Percentiles rank a stretch among this genome's conserved stretches.
phyloP scores from a whole-genome alignment of 805 yeast species.

The Cephaloascus albidus region DNA sequence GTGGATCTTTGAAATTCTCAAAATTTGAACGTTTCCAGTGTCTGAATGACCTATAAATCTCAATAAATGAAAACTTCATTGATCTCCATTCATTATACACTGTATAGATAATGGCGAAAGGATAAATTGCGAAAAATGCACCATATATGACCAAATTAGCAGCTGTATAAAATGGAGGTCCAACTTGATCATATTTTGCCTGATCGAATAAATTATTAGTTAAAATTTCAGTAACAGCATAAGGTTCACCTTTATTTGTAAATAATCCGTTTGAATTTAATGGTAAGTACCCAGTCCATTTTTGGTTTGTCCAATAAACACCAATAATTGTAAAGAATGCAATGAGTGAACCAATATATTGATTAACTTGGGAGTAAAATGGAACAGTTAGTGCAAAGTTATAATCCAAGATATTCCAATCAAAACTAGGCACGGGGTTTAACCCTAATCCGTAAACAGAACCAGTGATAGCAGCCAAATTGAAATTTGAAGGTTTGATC shows the following conservation, averaged over 20 bases:
- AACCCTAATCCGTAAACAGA: constrained; percentile 16
- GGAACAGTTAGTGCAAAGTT: constrained; percentile 15
- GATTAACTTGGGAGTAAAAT: constrained; percentile 8
- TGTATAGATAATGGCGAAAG: constrained; percentile 44
- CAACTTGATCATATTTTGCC: constrained; percentile 21
- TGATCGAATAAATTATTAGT: constrained; percentile 25
- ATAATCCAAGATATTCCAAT: constrained; percentile 18
- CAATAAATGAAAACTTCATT: constrained; percentile 25
- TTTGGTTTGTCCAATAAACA: constrained; percentile 34
- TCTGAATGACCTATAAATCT: constrained; percentile 19
- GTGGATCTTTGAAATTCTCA: constrained; percentile 36
- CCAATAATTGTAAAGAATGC: constrained; percentile 12
- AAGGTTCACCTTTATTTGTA: constrained; percentile 35
- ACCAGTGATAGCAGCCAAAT: constrained; percentile 18
- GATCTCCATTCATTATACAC: constrained; percentile 34
- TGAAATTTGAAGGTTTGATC: constrained; percentile 18
- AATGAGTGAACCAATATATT: constrained; percentile 3
- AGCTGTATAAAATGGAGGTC: constrained; percentile 36
- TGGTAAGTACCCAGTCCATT: constrained; percentile 42
- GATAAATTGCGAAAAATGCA: constrained; percentile 45
- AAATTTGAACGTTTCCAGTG: constrained; percentile 8
- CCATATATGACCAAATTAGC: constrained; percentile 50
- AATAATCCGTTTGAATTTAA: constrained; percentile 36
- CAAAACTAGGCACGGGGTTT: constrained; percentile 22
- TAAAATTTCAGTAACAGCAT: constrained; percentile 31